Percentiles rank a stretch among this genome's conserved stretches.
phyloP scores from a whole-genome alignment of 73 alveolate genomes.

The Paramecium caudatum region DNA sequence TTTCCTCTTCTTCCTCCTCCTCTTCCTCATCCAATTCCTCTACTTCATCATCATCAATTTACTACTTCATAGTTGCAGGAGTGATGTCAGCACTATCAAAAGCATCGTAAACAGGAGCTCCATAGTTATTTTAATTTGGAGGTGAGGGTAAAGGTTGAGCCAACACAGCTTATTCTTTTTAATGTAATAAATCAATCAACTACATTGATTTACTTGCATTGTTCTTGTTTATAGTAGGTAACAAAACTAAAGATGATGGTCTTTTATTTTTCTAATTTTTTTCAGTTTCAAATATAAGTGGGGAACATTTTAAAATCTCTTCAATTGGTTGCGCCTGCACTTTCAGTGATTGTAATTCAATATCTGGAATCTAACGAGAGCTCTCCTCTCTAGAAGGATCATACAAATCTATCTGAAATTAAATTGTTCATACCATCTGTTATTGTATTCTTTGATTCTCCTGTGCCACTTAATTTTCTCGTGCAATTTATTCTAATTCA shows the following conservation, averaged over 20 bases:
- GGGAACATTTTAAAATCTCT: not conserved
- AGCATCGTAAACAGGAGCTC: not conserved
- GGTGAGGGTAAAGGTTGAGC: not conserved
- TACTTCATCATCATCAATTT: not conserved
- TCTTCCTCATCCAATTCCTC: slow-evolving; percentile 35
- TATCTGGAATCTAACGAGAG: not conserved
- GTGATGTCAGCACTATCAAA: slow-evolving; percentile 46
- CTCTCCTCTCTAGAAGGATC: not conserved
- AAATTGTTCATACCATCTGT: not conserved
- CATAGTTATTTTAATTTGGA: not conserved
- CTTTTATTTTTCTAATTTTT: not conserved
- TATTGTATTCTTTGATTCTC: slow-evolving; percentile 5
- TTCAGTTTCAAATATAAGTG: not conserved
- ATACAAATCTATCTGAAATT: not conserved
- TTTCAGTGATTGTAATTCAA: not conserved
- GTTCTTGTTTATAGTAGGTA: too few relatives aligned
- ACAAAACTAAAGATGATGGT: too few relatives aligned
- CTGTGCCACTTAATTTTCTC: not conserved
- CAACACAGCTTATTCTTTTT: not conserved
- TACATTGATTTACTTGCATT: too few relatives aligned
- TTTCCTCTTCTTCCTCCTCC: not conserved
- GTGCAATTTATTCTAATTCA: too few relatives aligned
- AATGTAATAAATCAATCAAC: not conserved
- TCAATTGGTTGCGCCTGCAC: not conserved
- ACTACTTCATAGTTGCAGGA: not conserved